Evolutionary conservation across 2,329 filamentous ascomycete species (phyloP).

Genomic region (Beauveria rudraprayagi): DNA sequence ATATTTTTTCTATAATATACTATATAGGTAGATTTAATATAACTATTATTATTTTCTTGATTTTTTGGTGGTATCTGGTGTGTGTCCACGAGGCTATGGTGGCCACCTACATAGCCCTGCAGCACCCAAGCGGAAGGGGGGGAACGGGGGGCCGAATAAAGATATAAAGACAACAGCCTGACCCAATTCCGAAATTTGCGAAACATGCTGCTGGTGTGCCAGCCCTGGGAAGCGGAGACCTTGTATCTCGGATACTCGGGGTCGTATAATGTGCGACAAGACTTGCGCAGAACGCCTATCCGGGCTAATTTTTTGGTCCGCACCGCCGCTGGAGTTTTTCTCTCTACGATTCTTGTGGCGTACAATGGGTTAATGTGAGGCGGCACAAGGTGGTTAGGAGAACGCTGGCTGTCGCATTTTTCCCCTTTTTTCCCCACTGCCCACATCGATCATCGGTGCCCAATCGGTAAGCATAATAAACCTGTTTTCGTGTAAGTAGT

Average conservation of each 20-base stretch:
- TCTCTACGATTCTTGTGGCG: neutral
- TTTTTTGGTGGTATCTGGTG: no score
- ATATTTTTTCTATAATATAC: no score
- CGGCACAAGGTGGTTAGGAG: neutral
- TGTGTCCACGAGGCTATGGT: no score
- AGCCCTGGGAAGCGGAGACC: no score
- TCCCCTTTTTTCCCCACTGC: neutral
- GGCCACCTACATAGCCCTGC: no score
- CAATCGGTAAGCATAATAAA: neutral
- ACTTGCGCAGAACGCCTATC: neutral
- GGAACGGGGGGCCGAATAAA: no score
- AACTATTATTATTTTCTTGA: no score
- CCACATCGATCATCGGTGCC: neutral
- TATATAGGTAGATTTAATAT: no score
- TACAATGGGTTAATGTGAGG: neutral
- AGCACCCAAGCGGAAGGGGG: no score
- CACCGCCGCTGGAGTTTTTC: neutral
- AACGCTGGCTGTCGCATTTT: neutral
- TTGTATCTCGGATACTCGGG: no score
- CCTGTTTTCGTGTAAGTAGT: no score
- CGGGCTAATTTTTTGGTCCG: neutral
- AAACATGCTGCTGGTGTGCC: neutral
- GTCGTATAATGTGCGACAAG: neutral
- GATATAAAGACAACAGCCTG: neutral
- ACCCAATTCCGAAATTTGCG: neutral